These are phyloP conservation scores for Xylariales sp. DNA, from an alignment of 2,329 filamentous ascomycete species.

Conservation along the genomic window DNA sequence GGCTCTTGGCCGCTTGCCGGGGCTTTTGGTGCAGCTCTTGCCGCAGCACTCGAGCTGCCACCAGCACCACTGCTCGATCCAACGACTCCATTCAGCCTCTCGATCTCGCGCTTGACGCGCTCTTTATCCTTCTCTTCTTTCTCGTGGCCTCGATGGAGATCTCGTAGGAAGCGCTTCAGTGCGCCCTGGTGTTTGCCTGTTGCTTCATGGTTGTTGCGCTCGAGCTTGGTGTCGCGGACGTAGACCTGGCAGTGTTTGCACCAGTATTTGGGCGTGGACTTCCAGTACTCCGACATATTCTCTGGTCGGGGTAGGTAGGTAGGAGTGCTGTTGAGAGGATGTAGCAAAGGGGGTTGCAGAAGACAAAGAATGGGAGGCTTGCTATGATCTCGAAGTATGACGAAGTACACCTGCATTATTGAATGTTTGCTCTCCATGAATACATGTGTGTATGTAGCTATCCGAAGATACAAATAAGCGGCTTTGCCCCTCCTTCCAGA, in stretches of 20 bases:
- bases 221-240: constrained; percentile 88
- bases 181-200: constrained; percentile 79
- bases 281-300: constrained; percentile 95
- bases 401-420: no score
- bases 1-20: constrained; percentile 47
- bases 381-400: no score
- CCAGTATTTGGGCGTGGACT: constrained; percentile 95
- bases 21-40: constrained; percentile 20
- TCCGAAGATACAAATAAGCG: no score
- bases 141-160: constrained; percentile 82
- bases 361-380: no score
- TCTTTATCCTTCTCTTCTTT: constrained; percentile 77
- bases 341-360: no score
- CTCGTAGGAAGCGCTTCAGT: constrained; percentile 83
- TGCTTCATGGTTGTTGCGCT: constrained; percentile 83
- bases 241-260: constrained; percentile 93
- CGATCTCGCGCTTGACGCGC: constrained; percentile 76
- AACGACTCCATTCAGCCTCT: constrained; percentile 75
- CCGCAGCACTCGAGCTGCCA: constrained; percentile 9
- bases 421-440: no score
- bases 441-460: no score
- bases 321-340: no score
- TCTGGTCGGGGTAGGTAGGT: no score
- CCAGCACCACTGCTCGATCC: constrained; percentile 31
- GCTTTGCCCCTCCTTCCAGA: constrained; percentile 2